Percentiles rank a stretch among this genome's conserved stretches.
Conservation (phyloP, 306 rosid species). For the Vicia villosa region DNA sequence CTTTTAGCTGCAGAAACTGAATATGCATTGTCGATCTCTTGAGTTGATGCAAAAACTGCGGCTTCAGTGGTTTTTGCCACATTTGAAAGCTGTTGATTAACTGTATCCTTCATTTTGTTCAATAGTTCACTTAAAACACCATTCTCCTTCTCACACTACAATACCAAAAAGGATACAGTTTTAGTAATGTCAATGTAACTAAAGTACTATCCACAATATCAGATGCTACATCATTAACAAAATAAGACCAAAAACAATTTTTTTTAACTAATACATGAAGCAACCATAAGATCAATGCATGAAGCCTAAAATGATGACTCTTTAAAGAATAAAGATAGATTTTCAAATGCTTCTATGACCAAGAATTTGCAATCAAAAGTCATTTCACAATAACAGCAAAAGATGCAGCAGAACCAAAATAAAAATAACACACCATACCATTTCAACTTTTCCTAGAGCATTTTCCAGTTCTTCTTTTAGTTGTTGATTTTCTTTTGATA, state of each 20-base stretch:
- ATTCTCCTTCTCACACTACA: slow-evolving; percentile 63
- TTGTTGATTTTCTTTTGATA: slow-evolving; percentile 48
- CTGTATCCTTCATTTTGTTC: slow-evolving; percentile 62
- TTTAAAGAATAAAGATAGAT: background rate
- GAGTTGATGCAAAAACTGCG: slow-evolving; percentile 43
- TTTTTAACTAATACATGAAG: background rate
- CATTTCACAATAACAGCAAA: slow-evolving; percentile 12
- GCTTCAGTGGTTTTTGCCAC: slow-evolving; percentile 58
- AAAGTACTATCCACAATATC: slow-evolving; percentile 5
- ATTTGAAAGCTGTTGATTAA: slow-evolving; percentile 38
- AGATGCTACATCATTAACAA: slow-evolving; percentile 15
- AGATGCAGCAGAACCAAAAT: background rate
- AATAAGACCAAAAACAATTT: background rate
- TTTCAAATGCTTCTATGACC: slow-evolving; percentile 11
- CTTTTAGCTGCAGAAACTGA: slow-evolving; percentile 45
- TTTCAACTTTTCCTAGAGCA: slow-evolving; percentile 64
- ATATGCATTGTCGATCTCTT: slow-evolving; percentile 39
- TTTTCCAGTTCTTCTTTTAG: slow-evolving; percentile 54
- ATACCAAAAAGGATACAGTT: slow-evolving; percentile 11
- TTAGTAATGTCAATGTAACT: background rate
- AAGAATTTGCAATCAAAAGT: background rate
- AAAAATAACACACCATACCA: slow-evolving; percentile 49
- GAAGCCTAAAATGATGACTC: slow-evolving; percentile 4
- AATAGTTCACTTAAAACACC: slow-evolving; percentile 38
- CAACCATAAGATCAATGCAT: background rate